Evolutionary conservation across 2,329 filamentous ascomycete genomes (phyloP), one percentile per base, ranked within the genome.

Genomic region (Amphichorda felina): DNA sequence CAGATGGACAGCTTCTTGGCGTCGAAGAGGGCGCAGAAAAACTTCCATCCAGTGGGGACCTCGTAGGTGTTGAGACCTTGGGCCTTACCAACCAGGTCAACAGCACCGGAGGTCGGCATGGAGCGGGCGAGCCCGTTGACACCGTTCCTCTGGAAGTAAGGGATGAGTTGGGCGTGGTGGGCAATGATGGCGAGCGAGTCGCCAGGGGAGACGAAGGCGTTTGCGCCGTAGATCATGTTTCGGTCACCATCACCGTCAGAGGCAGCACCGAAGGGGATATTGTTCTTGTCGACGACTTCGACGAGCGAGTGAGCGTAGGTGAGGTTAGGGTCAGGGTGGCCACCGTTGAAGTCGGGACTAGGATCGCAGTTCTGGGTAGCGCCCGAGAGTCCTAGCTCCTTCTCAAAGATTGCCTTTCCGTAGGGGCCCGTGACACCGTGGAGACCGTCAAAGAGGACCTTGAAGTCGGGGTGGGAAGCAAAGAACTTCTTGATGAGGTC

Each of bases 201-300:
- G 54, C 91, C 91, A 7, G 91, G 91, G 7, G 89, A 96, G 42
- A 98, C 91, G 54, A 98, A 98, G 30, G 82, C 79, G 53, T 93
- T 89, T 46, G 89, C 88, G 43, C 91, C 91, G 64, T 98, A 98
- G 55, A 98, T 98, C 91, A 98, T 98, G 77, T 98, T 98, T 50
- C 91, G 84, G 69, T 98, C 91, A 51, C 91, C 91, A 51, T 98
- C 91, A 48, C 91, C 91, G 49, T 98, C 91, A 44, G 85, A 94
- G 33, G 91, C 91, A 40, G 91, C 91, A 53, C 91, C 91, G 50
- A 98, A 98, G 54, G 93, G 91, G 45, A 98, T 87, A 40, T 78
- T 75, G 50, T 85, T 79, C 67, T 84, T 84, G 61, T 98, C 87
- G 29, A 98, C 91, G 41, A 79, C 83, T 53, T 94, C 86, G 40